Evolutionary conservation across 768 basidiomycete species (phyloP), one percentile per base, ranked within the genome.

Genomic region (Psilocybe subaeruginosa): DNA sequence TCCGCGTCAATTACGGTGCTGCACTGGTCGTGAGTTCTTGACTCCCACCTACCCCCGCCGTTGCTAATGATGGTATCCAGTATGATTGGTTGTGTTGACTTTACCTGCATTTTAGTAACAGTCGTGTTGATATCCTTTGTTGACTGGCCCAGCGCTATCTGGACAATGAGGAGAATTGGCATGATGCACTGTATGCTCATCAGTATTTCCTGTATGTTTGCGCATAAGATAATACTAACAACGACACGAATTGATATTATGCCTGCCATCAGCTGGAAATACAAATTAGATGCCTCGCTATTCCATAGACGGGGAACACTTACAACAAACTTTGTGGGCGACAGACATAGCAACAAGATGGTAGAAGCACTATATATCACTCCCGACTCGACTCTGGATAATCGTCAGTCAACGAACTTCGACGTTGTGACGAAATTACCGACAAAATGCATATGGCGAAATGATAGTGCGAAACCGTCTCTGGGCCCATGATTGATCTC

Each of bases 361-460:
- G 58, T 58, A 1, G 70, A 59, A 0, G 54, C 62, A 14, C 54
- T 69, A 35, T 70, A 72, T 16, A 70, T 49, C 23, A 68, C 35
- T 8, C 70, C 70, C 29, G 69, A 69, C 50, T 72, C 70, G 23
- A 70, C 55, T 37, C 70, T 72, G 30, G 9, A 16, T 3, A 37
- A 41, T 37, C 1, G 31, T 65, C 2, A 61, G 58, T 51, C 11
- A 35, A 23, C 9, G 19, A 23, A 4, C 27, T 43, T 17, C 14
- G 16, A 19, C 48, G 8, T 11, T 4, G 39, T 9, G n/a, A n/a
- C 3, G 17, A 31, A 39, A n/a, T 8, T 14, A 59, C 71, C 57
- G 29, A 75, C 74, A 74, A 58, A 56, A 75, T 68, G 3, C 67
- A 70, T 27, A 69, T 58, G 17, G 70, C 69, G 27, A 66, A 68